Evolutionary conservation across 495 filamentous ascomycete species (phyloP).

Genomic region (Neurospora hispaniola): DNA sequence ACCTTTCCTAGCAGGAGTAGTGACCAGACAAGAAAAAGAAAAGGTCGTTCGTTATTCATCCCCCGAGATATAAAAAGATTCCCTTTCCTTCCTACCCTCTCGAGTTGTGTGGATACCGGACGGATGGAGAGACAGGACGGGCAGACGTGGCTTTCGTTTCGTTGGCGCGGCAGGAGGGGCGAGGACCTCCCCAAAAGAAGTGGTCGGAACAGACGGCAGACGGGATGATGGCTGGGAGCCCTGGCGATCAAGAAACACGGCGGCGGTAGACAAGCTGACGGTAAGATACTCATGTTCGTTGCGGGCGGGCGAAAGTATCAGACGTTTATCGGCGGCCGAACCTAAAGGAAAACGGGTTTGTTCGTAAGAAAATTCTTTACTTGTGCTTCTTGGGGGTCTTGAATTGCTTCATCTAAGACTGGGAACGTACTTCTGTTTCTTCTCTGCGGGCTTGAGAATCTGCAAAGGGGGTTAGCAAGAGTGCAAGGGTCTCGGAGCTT

Average conservation of each 20-base stretch:
- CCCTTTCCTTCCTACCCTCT: constrained; percentile 4
- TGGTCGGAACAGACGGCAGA: constrained; percentile 12
- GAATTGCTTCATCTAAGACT: constrained; percentile 57
- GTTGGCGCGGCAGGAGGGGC: background rate
- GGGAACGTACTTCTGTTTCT: constrained; percentile 99
- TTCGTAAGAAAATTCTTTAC: constrained; percentile 63
- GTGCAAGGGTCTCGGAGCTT: background rate
- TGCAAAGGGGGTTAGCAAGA: constrained; percentile 28
- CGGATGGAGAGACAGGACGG: background rate
- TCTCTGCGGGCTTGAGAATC: constrained; percentile 99
- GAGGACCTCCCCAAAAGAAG: constrained; percentile 4
- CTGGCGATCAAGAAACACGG: constrained; percentile 14
- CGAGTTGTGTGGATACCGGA: background rate
- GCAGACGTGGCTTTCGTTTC: background rate
- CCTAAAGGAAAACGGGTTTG: constrained; percentile 74
- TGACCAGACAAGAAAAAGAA: constrained; percentile 17
- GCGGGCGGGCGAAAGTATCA: constrained; percentile 16
- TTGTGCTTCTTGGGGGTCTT: constrained; percentile 83
- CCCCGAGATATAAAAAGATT: constrained; percentile 11
- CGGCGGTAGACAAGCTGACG: constrained; percentile 16
- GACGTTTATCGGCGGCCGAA: constrained; percentile 80
- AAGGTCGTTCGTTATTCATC: constrained; percentile 20
- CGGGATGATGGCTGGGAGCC: constrained; percentile 7
- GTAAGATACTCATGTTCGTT: constrained; percentile 8
- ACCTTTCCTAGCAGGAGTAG: constrained; percentile 14